Evolutionary conservation across 2,329 filamentous ascomycete species (phyloP).

Genomic region (Aureobasidium sp.): DNA sequence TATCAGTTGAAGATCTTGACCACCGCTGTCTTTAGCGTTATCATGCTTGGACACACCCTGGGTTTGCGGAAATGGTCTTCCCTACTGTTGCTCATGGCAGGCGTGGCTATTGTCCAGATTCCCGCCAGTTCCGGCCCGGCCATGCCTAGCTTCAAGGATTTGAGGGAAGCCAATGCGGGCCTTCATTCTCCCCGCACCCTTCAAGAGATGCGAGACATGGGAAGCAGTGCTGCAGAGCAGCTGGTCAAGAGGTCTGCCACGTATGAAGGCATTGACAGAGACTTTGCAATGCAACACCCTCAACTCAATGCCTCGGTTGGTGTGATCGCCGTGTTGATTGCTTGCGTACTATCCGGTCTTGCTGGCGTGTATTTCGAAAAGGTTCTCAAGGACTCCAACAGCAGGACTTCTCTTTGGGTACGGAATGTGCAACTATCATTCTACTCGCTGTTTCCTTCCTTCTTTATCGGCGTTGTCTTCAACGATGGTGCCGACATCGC

Average conservation of each 20-base stretch:
- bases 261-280: slow-evolving; percentile 75
- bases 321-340: slow-evolving; percentile 65
- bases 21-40: slow-evolving; percentile 77
- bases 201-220: slow-evolving; percentile 63
- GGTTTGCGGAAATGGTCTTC: slow-evolving; percentile 70
- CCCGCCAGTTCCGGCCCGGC: slow-evolving; percentile 50
- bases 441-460: slow-evolving; percentile 83
- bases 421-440: slow-evolving; percentile 91
- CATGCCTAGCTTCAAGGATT: slow-evolving; percentile 47
- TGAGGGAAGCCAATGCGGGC: slow-evolving; percentile 49
- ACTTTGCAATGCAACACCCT: slow-evolving; percentile 43
- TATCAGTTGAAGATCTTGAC: slow-evolving; percentile 93
- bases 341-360: slow-evolving; percentile 71
- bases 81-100: slow-evolving; percentile 67
- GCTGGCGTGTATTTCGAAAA: slow-evolving; percentile 87
- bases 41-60: slow-evolving; percentile 63
- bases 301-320: slow-evolving; percentile 72
- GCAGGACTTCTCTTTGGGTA: slow-evolving; percentile 75
- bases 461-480: slow-evolving; percentile 77
- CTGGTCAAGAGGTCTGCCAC: slow-evolving; percentile 69
- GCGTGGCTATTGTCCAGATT: slow-evolving; percentile 78
- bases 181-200: slow-evolving; percentile 69
- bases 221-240: slow-evolving; percentile 39
- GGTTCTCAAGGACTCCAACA: slow-evolving; percentile 75
- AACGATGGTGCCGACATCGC: slow-evolving; percentile 79